Conservation (phyloP, 306 rosid genomes). For the Vachellia collinsii region DNA sequence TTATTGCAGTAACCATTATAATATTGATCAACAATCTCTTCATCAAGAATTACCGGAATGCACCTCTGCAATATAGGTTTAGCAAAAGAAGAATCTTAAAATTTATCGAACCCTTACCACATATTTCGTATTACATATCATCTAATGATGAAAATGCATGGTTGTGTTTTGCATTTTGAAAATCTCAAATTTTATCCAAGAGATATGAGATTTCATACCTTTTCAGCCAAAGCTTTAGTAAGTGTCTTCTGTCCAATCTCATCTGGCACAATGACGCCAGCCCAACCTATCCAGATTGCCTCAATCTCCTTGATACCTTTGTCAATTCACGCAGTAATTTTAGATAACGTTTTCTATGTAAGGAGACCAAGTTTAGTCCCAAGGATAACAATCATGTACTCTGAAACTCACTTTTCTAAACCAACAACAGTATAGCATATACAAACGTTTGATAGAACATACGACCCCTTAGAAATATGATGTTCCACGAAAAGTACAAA, state of each 20-base stretch:
- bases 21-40: constrained; percentile 87
- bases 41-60: constrained; percentile 92
- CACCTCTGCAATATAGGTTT: constrained; percentile 60
- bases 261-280: constrained; percentile 89
- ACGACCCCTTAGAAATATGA: constrained; percentile 9
- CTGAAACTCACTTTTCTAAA: constrained; percentile 11
- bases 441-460: not conserved
- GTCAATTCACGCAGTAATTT: constrained; percentile 33
- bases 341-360: constrained; percentile 32
- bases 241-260: constrained; percentile 85
- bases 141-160: constrained; percentile 21
- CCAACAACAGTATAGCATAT: constrained; percentile 4
- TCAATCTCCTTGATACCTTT: constrained; percentile 85
- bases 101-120: constrained; percentile 6
- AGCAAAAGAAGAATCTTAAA: constrained; percentile 33
- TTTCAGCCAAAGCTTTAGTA: constrained; percentile 80
- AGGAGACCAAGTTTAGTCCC: constrained; percentile 22
- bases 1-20: constrained; percentile 93
- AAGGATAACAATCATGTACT: not conserved
- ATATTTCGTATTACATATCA: not conserved
- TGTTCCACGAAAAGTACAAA: not conserved
- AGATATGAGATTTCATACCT: constrained; percentile 47
- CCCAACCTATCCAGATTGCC: constrained; percentile 97
- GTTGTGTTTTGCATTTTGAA: not conserved
- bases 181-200: constrained; percentile 20